Evolutionary conservation across 768 basidiomycete species (phyloP).

Genomic region (Tricholoma bakamatsutake): DNA sequence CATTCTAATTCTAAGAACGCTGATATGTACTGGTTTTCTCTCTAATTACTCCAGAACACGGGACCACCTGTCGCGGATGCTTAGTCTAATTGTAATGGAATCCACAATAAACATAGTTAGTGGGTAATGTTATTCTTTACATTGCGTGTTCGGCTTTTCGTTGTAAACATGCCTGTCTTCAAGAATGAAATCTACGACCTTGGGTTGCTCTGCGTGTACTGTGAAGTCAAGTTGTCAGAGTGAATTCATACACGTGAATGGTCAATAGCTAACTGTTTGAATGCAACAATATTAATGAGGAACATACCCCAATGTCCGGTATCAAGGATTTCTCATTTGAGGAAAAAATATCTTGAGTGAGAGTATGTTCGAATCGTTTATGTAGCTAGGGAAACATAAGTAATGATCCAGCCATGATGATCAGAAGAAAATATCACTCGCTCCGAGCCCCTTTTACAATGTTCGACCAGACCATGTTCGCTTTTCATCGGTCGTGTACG

Average conservation of each 20-base stretch:
- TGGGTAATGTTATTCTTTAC: no score
- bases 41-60: no score
- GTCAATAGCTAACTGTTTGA: background rate
- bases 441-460: constrained; percentile 69
- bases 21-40: no score
- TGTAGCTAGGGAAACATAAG: constrained; percentile 39
- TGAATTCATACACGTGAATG: background rate
- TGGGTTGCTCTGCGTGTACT: constrained; percentile 75
- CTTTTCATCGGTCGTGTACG: constrained; percentile 48
- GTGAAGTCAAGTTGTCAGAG: background rate
- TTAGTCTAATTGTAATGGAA: no score
- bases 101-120: no score
- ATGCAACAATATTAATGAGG: background rate
- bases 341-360: constrained; percentile 66
- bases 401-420: background rate
- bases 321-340: constrained; percentile 52
- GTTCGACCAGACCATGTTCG: constrained; percentile 46
- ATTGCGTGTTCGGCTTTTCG: no score
- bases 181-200: constrained; percentile 17
- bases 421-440: constrained; percentile 36
- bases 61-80: no score
- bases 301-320: constrained; percentile 78
- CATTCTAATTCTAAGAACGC: no score
- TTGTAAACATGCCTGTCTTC: background rate
- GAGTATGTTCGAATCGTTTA: constrained; percentile 60